Evolutionary conservation across 176 grass and related monocot genomes (phyloP).

Genomic region (Stipa capillata): DNA sequence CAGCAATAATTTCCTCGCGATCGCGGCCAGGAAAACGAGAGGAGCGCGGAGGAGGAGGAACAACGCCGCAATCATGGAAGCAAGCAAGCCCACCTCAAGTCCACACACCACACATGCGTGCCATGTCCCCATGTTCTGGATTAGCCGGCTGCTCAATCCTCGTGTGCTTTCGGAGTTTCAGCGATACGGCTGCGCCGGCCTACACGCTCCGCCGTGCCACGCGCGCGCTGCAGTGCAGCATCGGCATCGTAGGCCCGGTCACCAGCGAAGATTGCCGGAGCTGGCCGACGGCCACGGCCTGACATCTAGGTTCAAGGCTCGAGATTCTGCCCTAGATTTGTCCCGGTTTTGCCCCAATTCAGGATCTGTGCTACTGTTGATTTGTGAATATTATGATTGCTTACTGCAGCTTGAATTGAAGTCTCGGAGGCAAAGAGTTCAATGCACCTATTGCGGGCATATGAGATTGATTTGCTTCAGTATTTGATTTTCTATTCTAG

Average conservation of each 20-base stretch:
- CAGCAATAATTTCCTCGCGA: not conserved
- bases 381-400: not conserved
- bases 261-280: conserved; percentile 3
- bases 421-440: not conserved
- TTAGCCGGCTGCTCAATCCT: not conserved
- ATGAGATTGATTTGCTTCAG: not conserved
- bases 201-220: not conserved
- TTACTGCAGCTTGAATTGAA: not conserved
- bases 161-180: not conserved
- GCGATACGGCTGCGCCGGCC: not conserved
- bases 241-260: not conserved
- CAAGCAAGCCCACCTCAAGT: not conserved
- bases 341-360: not conserved
- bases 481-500: not conserved
- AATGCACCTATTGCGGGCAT: not conserved
- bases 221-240: not conserved
- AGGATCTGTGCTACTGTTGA: not conserved
- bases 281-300: not conserved
- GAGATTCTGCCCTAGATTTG: not conserved
- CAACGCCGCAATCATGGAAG: not conserved
- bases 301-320: not conserved
- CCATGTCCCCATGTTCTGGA: not conserved
- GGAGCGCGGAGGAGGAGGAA: not conserved
- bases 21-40: not conserved
- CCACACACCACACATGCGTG: not conserved